phyloP scores from a whole-genome alignment of 1,139 yeast species.

The Yamadazyma dushanensis region DNA sequence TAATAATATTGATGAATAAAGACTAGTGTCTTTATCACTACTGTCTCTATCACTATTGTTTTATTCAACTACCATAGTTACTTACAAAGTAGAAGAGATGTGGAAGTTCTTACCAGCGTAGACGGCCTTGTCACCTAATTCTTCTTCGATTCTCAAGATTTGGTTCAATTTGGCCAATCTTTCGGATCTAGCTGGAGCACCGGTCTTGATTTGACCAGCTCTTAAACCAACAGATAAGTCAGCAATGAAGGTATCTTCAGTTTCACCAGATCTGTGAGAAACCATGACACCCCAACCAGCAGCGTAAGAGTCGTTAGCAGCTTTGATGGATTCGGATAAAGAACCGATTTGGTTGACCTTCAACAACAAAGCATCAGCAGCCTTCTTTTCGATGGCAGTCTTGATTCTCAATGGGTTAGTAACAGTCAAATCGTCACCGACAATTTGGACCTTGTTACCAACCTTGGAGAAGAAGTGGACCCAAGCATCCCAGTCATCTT shows the following conservation, averaged over 20 bases:
- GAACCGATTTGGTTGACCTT: conserved; percentile 97
- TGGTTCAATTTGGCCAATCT: conserved; percentile 97
- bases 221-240: conserved; percentile 95
- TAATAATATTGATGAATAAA: no score
- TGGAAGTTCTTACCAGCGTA: conserved; percentile 93
- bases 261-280: conserved; percentile 98
- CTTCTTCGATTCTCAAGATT: conserved; percentile 96
- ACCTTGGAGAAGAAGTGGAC: conserved; percentile 71
- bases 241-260: conserved; percentile 97
- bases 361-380: conserved; percentile 87
- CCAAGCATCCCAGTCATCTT: conserved; percentile 99
- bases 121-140: conserved; percentile 91
- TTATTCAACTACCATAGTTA: no score
- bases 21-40: no score
- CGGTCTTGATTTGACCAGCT: conserved; percentile 97
- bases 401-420: conserved; percentile 93
- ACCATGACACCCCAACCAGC: conserved; percentile 99
- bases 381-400: conserved; percentile 93
- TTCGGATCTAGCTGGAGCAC: conserved; percentile 99
- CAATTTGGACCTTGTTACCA: conserved; percentile 76
- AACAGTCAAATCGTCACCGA: conserved; percentile 96
- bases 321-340: conserved; percentile 86
- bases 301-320: conserved; percentile 85
- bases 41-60: no score
- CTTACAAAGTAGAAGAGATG: conserved; percentile 36